phyloP scores from a whole-genome alignment of 495 filamentous ascomycete species.

The Aspergillus heteromorphus region DNA sequence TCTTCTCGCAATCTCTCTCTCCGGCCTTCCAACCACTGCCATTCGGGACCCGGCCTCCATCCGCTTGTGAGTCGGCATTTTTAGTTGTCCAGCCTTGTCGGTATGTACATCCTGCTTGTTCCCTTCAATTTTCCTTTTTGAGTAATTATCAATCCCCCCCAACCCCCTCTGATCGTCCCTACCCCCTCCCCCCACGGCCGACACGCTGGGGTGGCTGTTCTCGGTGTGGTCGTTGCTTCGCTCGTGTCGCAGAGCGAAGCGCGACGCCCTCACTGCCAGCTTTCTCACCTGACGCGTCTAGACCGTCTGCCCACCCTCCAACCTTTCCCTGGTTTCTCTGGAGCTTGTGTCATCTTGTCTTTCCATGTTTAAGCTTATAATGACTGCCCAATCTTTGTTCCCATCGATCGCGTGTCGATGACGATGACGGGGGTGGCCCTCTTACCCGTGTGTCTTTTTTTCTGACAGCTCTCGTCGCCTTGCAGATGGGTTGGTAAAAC shows the following conservation, averaged over 20 bases:
- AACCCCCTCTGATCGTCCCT: conserved; percentile 2
- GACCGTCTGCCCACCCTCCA: not conserved
- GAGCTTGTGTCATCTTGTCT: not conserved
- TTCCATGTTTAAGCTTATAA: conserved; percentile 9
- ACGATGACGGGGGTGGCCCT: not conserved
- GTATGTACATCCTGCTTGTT: conserved; percentile 35
- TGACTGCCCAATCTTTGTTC: conserved; percentile 3
- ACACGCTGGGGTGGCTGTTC: conserved; percentile 10
- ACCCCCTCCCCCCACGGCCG: not conserved
- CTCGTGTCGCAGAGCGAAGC: conserved; percentile 25
- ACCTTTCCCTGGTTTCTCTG: conserved; percentile 3
- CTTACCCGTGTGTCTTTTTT: conserved; percentile 12
- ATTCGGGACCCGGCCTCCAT: conserved; percentile 38
- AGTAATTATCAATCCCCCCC: conserved; percentile 5
- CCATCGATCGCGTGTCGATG: conserved; percentile 14
- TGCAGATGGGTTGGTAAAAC: conserved; percentile 55
- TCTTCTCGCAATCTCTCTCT: conserved; percentile 24
- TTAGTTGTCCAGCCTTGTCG: conserved; percentile 45
- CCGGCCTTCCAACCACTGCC: conserved; percentile 31
- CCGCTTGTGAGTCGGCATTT: conserved; percentile 43
- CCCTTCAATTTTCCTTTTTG: conserved; percentile 4
- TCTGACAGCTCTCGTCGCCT: conserved; percentile 20
- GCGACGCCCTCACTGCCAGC: conserved; percentile 22
- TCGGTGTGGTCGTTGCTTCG: conserved; percentile 15
- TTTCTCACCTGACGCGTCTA: conserved; percentile 34